These are phyloP conservation scores for Mycena rebaudengoi DNA, from an alignment of 768 basidiomycete species.

Conservation along the genomic window DNA sequence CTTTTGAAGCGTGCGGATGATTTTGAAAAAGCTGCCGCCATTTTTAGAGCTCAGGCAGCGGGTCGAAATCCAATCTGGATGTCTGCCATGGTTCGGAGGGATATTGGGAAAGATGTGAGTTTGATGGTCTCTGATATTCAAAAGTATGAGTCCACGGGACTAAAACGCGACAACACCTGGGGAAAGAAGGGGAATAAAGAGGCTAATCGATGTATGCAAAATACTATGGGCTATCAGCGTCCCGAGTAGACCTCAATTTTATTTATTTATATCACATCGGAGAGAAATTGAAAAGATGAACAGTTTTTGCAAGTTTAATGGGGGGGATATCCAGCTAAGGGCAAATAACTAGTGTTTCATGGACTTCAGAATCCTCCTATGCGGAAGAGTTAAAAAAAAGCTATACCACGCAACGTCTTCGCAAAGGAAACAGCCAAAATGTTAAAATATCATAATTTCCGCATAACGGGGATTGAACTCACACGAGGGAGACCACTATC, in stretches of 20 bases:
- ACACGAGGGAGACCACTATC: too few species aligned
- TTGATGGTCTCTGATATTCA: slow-evolving; percentile 28
- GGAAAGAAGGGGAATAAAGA: slow-evolving; percentile 9
- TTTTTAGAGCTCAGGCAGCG: slow-evolving; percentile 4
- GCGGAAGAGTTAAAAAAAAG: too few species aligned
- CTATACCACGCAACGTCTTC: too few species aligned
- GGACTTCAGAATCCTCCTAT: too few species aligned
- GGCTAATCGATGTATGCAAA: slow-evolving; percentile 11
- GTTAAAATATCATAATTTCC: too few species aligned
- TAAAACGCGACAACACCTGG: slow-evolving; percentile 31
- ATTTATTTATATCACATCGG: neutral
- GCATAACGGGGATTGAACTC: too few species aligned
- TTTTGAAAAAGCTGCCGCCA: neutral
- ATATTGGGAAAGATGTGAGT: slow-evolving; percentile 23
- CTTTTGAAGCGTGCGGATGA: neutral
- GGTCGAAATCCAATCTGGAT: slow-evolving; percentile 22
- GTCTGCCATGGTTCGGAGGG: slow-evolving; percentile 13
- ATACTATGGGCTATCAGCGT: slow-evolving; percentile 30
- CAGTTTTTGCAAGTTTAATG: too few species aligned
- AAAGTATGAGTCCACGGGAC: slow-evolving; percentile 20
- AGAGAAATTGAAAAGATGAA: too few species aligned
- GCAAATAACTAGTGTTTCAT: too few species aligned
- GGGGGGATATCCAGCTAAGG: too few species aligned
- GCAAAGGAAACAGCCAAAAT: too few species aligned
- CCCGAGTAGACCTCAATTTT: neutral